Percentiles rank a stretch among this genome's conserved stretches.
These are phyloP conservation scores for Plasmodium coatneyi DNA, from an alignment of 169 alveolate species.

Conservation along the genomic window DNA sequence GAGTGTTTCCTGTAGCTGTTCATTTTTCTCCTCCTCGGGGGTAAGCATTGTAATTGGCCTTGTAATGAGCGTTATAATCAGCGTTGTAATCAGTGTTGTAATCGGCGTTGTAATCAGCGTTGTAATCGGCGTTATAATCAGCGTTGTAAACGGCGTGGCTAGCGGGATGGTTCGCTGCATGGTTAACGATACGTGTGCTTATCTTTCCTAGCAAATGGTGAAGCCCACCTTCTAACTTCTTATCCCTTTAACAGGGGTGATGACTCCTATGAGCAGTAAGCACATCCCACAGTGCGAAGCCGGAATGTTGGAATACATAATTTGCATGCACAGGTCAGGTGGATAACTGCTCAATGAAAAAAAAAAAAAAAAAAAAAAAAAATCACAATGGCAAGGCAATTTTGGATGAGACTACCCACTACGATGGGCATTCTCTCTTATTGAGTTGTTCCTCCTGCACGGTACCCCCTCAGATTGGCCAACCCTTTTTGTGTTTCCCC, in stretches of 20 bases:
- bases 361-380: neutral
- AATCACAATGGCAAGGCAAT: neutral
- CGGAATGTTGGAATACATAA: neutral
- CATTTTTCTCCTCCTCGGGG: conserved; percentile 2
- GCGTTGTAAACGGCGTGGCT: neutral
- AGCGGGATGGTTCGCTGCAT: neutral
- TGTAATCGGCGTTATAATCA: neutral
- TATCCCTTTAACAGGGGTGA: neutral
- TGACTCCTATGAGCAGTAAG: neutral
- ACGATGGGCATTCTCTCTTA: neutral
- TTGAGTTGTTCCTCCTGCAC: neutral
- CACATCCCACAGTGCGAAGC: neutral
- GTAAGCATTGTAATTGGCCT: neutral
- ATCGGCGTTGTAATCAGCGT: neutral
- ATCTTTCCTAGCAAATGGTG: neutral
- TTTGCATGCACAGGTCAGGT: neutral
- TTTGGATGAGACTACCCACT: neutral
- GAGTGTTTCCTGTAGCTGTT: conserved; percentile 4
- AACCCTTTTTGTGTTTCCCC: neutral
- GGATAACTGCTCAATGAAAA: neutral
- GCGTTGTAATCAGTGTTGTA: too few relatives aligned
- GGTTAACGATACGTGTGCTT: neutral
- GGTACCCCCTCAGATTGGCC: neutral
- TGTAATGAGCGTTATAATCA: neutral
- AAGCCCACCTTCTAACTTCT: neutral